phyloP scores from a whole-genome alignment of 2,329 filamentous ascomycete species.

The Stemphylium lycopersici region DNA sequence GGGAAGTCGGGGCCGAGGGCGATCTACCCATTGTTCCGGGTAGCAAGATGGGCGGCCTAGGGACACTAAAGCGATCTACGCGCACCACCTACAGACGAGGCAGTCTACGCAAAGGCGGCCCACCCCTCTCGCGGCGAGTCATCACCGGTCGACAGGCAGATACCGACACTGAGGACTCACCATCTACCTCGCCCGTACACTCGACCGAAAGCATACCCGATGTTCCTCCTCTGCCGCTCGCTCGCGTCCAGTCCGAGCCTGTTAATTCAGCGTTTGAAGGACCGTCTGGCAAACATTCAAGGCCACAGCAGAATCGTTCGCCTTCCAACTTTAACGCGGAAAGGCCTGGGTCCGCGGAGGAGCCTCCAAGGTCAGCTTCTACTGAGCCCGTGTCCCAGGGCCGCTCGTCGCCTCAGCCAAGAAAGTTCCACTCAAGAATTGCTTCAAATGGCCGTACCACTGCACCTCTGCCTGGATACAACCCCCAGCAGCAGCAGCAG shows the following conservation, averaged over 20 bases:
- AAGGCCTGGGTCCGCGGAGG: constrained; percentile 34
- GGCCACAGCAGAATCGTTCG: constrained; percentile 53
- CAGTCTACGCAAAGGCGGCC: constrained; percentile 79
- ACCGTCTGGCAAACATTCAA: constrained; percentile 63
- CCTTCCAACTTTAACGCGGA: constrained; percentile 27
- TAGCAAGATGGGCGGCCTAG: constrained; percentile 72
- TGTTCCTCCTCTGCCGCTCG: constrained; percentile 53
- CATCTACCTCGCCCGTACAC: constrained; percentile 57
- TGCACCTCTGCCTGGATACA: constrained; percentile 57
- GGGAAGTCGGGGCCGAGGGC: constrained; percentile 26
- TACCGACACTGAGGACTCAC: constrained; percentile 61
- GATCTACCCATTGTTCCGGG: constrained; percentile 88
- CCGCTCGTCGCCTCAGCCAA: constrained; percentile 47
- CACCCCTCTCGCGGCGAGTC: constrained; percentile 75
- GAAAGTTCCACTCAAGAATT: constrained; percentile 62
- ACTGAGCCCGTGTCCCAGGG: constrained; percentile 37
- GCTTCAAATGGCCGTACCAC: constrained; percentile 63
- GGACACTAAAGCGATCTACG: constrained; percentile 85
- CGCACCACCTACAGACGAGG: constrained; percentile 90
- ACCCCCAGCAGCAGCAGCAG: constrained; percentile 28
- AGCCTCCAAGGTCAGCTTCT: constrained; percentile 25
- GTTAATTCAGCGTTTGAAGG: constrained; percentile 47
- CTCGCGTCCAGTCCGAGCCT: constrained; percentile 74
- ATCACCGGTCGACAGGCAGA: constrained; percentile 65
- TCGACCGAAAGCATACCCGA: constrained; percentile 43